phyloP scores from a whole-genome alignment of 306 rosid species.

The Astragalus glycyphyllos region DNA sequence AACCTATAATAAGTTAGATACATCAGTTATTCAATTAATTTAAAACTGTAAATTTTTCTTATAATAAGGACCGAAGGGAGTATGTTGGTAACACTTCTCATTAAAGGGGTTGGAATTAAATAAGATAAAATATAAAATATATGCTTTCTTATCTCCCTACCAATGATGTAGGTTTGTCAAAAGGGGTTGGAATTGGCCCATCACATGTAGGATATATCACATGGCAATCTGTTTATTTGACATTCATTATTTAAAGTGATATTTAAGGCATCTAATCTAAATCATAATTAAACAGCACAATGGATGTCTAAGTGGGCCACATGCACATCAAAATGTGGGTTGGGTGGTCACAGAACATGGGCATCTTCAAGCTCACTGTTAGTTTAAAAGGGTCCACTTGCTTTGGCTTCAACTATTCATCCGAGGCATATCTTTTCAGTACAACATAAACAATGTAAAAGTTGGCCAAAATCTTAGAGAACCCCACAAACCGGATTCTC shows the following conservation, averaged over 20 bases:
- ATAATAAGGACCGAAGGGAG: too few relatives aligned
- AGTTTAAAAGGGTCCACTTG: constrained; percentile 41
- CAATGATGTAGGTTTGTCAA: constrained; percentile 21
- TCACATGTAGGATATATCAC: background rate
- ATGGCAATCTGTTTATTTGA: constrained; percentile 35
- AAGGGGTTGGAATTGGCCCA: constrained; percentile 36
- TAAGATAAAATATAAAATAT: too few relatives aligned
- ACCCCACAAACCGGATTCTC: constrained; percentile 47
- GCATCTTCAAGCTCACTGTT: constrained; percentile 39
- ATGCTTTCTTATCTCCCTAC: background rate
- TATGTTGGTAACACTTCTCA: too few relatives aligned
- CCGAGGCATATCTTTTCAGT: constrained; percentile 41
- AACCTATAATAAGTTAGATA: too few relatives aligned
- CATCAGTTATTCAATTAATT: too few relatives aligned
- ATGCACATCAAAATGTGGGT: constrained; percentile 47
- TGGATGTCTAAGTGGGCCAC: constrained; percentile 25
- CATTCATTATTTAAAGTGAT: constrained; percentile 52
- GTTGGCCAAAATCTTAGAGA: constrained; percentile 32
- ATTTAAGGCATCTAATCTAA: constrained; percentile 38
- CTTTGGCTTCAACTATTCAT: constrained; percentile 30
- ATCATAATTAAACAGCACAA: constrained; percentile 42
- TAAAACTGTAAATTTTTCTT: too few relatives aligned
- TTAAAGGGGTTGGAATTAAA: too few relatives aligned
- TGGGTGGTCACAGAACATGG: constrained; percentile 47
- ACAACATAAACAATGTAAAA: constrained; percentile 32